Evolutionary conservation across 163 green algal genomes (phyloP).

Genomic region (Trebouxia gelatinosa): DNA sequence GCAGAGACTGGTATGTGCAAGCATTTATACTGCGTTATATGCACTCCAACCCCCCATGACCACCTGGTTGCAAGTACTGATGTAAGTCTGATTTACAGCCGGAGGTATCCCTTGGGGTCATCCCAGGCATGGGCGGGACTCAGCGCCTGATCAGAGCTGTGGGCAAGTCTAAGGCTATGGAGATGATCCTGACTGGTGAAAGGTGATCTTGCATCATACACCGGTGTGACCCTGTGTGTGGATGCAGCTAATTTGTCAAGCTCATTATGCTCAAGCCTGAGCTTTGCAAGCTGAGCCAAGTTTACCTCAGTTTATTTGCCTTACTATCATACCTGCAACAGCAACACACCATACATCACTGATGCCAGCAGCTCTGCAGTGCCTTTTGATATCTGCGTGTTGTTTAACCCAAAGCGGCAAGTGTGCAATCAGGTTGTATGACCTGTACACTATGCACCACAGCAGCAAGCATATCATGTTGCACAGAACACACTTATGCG

Average conservation of each 20-base stretch:
- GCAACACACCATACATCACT: too few species aligned
- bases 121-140: constrained; percentile 84
- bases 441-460: too few species aligned
- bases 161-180: constrained; percentile 75
- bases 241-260: not conserved
- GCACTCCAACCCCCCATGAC: too few species aligned
- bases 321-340: too few species aligned
- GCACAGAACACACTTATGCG: too few species aligned
- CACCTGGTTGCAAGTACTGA: too few species aligned
- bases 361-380: too few species aligned
- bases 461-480: too few species aligned
- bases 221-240: not conserved
- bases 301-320: not conserved
- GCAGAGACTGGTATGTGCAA: not conserved
- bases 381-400: too few species aligned
- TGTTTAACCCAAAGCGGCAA: too few species aligned
- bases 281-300: not conserved
- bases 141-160: constrained; percentile 75
- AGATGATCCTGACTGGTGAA: constrained; percentile 75
- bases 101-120: constrained; percentile 76
- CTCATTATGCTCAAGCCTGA: not conserved
- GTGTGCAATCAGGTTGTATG: too few species aligned
- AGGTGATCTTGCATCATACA: constrained; percentile 22
- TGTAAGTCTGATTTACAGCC: constrained; percentile 59
- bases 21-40: too few species aligned